phyloP scores from a whole-genome alignment of 208 protist species.

The Angomonas ambiguus region DNA sequence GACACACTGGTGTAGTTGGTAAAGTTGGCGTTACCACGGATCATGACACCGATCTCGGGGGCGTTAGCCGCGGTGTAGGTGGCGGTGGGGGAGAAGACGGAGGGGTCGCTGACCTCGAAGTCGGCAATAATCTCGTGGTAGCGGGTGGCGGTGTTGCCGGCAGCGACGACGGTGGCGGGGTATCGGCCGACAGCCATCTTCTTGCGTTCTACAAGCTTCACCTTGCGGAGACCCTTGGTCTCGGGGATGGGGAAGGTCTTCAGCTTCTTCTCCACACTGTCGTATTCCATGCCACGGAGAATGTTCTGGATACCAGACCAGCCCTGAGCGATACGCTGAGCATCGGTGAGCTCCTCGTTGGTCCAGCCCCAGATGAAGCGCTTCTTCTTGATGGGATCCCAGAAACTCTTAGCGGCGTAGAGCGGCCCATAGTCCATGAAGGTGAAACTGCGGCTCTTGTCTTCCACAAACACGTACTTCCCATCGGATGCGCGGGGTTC shows the following conservation, averaged over 20 bases:
- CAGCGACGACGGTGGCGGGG: conserved; percentile 8
- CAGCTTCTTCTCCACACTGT: conserved; percentile 31
- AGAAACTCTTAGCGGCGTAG: conserved; percentile 50
- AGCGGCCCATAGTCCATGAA: conserved; percentile 42
- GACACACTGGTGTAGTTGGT: conserved; percentile 16
- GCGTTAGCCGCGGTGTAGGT: conserved; percentile 19
- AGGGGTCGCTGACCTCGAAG: conserved; percentile 24
- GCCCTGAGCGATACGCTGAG: conserved; percentile 25
- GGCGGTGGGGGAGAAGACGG: conserved; percentile 16
- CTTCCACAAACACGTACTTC: conserved; percentile 35
- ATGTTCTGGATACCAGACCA: conserved; percentile 53
- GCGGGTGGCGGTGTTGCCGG: conserved; percentile 17
- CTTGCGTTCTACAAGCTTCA: conserved; percentile 6
- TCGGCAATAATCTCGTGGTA: conserved; percentile 38
- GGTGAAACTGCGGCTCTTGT: conserved; percentile 25
- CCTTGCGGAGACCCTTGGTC: conserved; percentile 26
- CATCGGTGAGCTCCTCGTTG: conserved; percentile 34
- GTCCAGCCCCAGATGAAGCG: conserved; percentile 46
- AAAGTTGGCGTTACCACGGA: conserved; percentile 16
- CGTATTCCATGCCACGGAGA: conserved; percentile 36
- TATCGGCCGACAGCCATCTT: conserved; percentile 1
- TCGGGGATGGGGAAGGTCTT: conserved; percentile 31
- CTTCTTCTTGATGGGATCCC: conserved; percentile 43
- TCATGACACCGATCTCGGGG: conserved; percentile 32
- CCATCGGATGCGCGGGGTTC: conserved; percentile 1